Evolutionary conservation across 164 flowering plant genomes (phyloP).

Genomic region (Saururus chinensis): DNA sequence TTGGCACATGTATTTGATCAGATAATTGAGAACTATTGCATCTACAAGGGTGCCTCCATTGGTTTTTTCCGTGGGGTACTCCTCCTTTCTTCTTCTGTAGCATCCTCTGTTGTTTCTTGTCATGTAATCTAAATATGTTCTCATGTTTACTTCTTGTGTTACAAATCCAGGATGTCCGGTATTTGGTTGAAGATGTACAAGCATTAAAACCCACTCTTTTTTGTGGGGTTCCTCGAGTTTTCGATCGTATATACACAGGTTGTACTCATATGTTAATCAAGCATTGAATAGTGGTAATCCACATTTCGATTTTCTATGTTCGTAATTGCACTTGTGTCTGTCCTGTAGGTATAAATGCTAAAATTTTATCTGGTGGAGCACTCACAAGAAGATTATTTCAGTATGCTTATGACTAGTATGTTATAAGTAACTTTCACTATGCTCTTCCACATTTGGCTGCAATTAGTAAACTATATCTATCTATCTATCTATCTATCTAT

Average conservation of each 20-base stretch:
- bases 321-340: neutral
- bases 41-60: slow-evolving; percentile 67
- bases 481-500: too few relatives aligned
- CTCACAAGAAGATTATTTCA: slow-evolving; percentile 59
- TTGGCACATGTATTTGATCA: slow-evolving; percentile 92
- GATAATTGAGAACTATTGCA: slow-evolving; percentile 64
- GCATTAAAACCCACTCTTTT: slow-evolving; percentile 76
- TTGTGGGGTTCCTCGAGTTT: slow-evolving; percentile 95
- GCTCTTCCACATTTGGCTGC: neutral
- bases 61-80: slow-evolving; percentile 94
- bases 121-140: neutral
- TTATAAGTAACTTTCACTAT: neutral
- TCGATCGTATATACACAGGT: slow-evolving; percentile 83
- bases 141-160: neutral
- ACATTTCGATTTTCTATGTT: neutral
- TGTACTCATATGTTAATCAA: neutral
- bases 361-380: slow-evolving; percentile 62
- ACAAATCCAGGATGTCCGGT: slow-evolving; percentile 59
- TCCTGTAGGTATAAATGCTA: slow-evolving; percentile 47
- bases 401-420: slow-evolving; percentile 82
- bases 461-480: neutral
- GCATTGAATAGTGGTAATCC: neutral
- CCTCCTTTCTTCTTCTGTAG: neutral
- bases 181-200: slow-evolving; percentile 65
- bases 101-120: neutral